Percentiles rank a stretch among this genome's conserved stretches.
Evolutionary conservation across 257 asterid genomes (phyloP).

Genomic region (Solanum paucissectum): DNA sequence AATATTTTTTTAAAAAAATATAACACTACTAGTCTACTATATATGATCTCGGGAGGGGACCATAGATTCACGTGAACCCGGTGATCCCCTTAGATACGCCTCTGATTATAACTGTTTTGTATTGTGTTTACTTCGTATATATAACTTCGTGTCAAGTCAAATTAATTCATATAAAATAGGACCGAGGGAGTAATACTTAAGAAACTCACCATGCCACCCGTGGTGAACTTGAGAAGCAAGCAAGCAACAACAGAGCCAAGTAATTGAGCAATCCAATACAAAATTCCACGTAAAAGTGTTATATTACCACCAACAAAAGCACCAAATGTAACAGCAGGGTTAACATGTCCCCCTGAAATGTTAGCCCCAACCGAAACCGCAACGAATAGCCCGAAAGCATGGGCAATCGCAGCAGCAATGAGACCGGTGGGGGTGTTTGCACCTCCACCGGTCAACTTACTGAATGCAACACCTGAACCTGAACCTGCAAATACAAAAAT

Average conservation of each 20-base stretch:
- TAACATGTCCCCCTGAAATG: conserved; percentile 29
- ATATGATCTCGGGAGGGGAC: too few species aligned
- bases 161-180: too few species aligned
- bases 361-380: conserved; percentile 24
- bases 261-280: conserved; percentile 36
- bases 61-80: too few species aligned
- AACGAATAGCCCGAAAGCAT: conserved; percentile 22
- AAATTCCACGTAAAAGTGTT: conserved; percentile 24
- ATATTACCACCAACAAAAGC: conserved; percentile 29
- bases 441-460: conserved; percentile 14
- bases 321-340: conserved; percentile 32
- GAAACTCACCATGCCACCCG: conserved; percentile 25
- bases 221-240: conserved; percentile 20
- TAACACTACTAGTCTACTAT: too few species aligned
- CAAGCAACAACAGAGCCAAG: conserved; percentile 25
- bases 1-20: too few species aligned
- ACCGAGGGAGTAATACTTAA: background rate
- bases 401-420: conserved; percentile 17
- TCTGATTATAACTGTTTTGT: background rate
- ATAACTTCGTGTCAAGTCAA: too few species aligned
- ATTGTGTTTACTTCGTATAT: background rate
- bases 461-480: conserved; percentile 32
- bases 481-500: conserved; percentile 37
- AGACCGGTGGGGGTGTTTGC: conserved; percentile 24
- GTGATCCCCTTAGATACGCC: too few species aligned